Evolutionary conservation across 2,329 filamentous ascomycete genomes (phyloP), one percentile per base, ranked within the genome.

Genomic region (Cryphonectria carpinicola): DNA sequence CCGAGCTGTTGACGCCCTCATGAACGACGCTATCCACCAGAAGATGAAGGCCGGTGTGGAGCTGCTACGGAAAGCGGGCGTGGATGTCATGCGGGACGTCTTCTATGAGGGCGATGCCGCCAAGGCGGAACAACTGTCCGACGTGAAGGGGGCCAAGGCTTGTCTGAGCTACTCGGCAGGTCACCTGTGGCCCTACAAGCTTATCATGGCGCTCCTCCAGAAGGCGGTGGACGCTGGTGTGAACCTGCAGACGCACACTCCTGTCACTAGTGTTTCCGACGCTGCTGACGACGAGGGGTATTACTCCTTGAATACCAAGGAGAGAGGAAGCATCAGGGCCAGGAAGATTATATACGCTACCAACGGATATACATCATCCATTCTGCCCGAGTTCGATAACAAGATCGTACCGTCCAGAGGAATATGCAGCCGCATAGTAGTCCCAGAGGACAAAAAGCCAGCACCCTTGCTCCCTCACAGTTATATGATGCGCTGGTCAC

Each of bases 1-100:
- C 0, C 74, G 82, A 5, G 79, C 80, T 10, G 75, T 79, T 5
- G 82, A 85, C 71, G 80, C 83, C 0, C 78, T 79, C n/a, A 69
- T 83, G 10, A 76, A 77, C 3, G 73, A 77, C 0, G 70, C 70
- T 4, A 74, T 74, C 17, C 67, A 73, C 10, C 41, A 72, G 0
- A 58, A 71, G 1, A 75, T 81, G 49, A 76, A 77, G 65, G 74
- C 75, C 0, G 75, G 76, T 0, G 79, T 80, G 25, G 76, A 81
- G 1, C 66, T 76, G 46, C 75, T 83, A 49, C 73, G 79, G 0
- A 70, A 73, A n/a, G 76, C 73, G 11, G 75, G 76, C 4, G 68
- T 78, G 6, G 74, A 74, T 1, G 77, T 74, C 58, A 72, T 77
- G 19, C 73, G 75, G 19, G 75, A 79, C 32, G 78, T 81, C 1